Percentiles rank a stretch among this genome's conserved stretches.
phyloP scores from a whole-genome alignment of 2,329 filamentous ascomycete species.

The Penicillium sp. region DNA sequence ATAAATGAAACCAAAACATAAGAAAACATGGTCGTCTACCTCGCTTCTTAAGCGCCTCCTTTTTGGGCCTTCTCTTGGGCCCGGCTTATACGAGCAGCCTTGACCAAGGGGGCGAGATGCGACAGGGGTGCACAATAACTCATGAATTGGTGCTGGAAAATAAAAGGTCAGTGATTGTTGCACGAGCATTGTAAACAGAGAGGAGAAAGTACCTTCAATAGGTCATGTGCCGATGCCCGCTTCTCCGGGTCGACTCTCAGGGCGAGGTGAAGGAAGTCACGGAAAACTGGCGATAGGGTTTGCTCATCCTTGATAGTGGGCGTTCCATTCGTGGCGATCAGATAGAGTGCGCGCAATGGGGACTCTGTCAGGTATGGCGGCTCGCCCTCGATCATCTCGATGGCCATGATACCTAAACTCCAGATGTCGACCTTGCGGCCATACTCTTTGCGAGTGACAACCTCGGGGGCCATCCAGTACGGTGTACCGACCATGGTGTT shows the following conservation, averaged over 20 bases:
- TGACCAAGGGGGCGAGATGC: constrained; percentile 80
- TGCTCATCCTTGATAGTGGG: constrained; percentile 92
- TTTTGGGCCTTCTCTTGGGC: constrained; percentile 79
- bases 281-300: constrained; percentile 73
- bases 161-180: constrained; percentile 18
- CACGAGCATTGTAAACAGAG: not conserved
- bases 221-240: constrained; percentile 87
- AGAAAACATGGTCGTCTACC: constrained; percentile 20
- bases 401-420: constrained; percentile 98
- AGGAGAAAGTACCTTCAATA: constrained; percentile 65
- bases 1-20: constrained; percentile 23
- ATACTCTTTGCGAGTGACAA: constrained; percentile 96
- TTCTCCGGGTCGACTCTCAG: constrained; percentile 97
- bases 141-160: constrained; percentile 71
- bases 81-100: constrained; percentile 77
- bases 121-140: constrained; percentile 67
- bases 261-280: constrained; percentile 87
- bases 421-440: constrained; percentile 98
- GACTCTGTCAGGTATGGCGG: constrained; percentile 95
- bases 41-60: constrained; percentile 49
- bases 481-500: constrained; percentile 99
- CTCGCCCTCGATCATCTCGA: constrained; percentile 99
- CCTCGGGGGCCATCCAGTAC: constrained; percentile 99
- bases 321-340: constrained; percentile 96
- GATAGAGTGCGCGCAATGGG: constrained; percentile 83